phyloP scores from a whole-genome alignment of 2,329 filamentous ascomycete genomes.

The Arthrobotrys pseudoclavata region DNA sequence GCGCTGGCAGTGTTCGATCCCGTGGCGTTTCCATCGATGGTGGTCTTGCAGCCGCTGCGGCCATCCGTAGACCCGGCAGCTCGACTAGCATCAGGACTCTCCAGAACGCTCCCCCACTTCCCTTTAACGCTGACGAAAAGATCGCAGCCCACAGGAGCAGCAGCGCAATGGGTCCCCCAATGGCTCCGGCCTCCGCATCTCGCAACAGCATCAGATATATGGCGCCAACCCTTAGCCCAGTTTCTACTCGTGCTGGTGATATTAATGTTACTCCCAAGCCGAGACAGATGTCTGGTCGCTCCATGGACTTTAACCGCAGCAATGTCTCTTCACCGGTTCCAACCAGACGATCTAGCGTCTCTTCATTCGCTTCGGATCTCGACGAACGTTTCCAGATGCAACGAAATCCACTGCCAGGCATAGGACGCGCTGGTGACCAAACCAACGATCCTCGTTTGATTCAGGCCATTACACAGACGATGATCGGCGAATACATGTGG shows the following conservation, averaged over 20 bases:
- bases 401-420: constrained; percentile 66
- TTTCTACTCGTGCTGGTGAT: constrained; percentile 50
- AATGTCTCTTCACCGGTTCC: constrained; percentile 69
- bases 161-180: constrained; percentile 83
- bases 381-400: constrained; percentile 89
- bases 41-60: constrained; percentile 54
- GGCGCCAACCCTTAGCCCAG: constrained; percentile 60
- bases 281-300: constrained; percentile 63
- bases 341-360: constrained; percentile 83
- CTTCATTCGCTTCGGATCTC: constrained; percentile 94
- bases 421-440: constrained; percentile 46
- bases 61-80: constrained; percentile 76
- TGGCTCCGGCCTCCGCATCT: constrained; percentile 82
- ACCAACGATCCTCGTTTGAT: constrained; percentile 96
- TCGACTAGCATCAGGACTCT: constrained; percentile 74
- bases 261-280: constrained; percentile 39
- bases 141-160: constrained; percentile 79
- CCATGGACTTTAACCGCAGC: constrained; percentile 61
- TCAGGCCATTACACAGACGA: constrained; percentile 97
- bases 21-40: constrained; percentile 33
- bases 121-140: constrained; percentile 82
- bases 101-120: constrained; percentile 72
- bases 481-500: constrained; percentile 99
- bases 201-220: constrained; percentile 62
- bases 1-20: constrained; percentile 57